These are phyloP conservation scores for Canariomyces notabilis DNA, from an alignment of 2,329 filamentous ascomycete genomes.

Conservation along the genomic window DNA sequence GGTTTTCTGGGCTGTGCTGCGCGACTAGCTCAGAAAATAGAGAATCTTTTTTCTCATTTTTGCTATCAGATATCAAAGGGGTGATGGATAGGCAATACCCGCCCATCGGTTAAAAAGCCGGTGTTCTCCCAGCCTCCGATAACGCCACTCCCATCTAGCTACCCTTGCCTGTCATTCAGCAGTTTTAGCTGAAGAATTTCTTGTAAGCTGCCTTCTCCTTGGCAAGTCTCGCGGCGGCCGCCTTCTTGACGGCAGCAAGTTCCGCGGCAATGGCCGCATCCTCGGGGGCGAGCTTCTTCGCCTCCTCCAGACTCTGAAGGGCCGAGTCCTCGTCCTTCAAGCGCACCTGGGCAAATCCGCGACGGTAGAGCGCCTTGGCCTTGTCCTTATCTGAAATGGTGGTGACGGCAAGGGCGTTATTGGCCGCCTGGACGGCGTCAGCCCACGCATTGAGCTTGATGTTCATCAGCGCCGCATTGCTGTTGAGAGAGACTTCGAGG, in stretches of 20 bases:
- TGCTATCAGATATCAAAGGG: too few relatives aligned
- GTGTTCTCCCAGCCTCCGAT: too few relatives aligned
- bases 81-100: not conserved
- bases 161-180: too few relatives aligned
- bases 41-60: not conserved
- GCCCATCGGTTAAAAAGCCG: too few relatives aligned
- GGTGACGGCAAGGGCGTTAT: slow-evolving; percentile 64
- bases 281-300: slow-evolving; percentile 66
- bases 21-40: not conserved
- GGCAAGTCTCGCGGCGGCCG: slow-evolving; percentile 63
- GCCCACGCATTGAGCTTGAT: slow-evolving; percentile 71
- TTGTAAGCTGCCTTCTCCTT: slow-evolving; percentile 91
- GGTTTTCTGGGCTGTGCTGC: not conserved
- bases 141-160: too few relatives aligned
- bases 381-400: slow-evolving; percentile 69
- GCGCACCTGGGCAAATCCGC: slow-evolving; percentile 67
- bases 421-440: slow-evolving; percentile 65
- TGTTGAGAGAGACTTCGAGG: slow-evolving; percentile 81
- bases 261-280: slow-evolving; percentile 74
- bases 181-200: slow-evolving; percentile 87
- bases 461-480: slow-evolving; percentile 80
- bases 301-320: slow-evolving; percentile 68
- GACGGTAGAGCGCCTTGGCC: slow-evolving; percentile 84
- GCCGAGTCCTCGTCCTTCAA: slow-evolving; percentile 83
- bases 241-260: slow-evolving; percentile 72